Evolutionary conservation across 306 rosid species (phyloP), one percentile per base, ranked within the genome.

Genomic region (Inga laurina): DNA sequence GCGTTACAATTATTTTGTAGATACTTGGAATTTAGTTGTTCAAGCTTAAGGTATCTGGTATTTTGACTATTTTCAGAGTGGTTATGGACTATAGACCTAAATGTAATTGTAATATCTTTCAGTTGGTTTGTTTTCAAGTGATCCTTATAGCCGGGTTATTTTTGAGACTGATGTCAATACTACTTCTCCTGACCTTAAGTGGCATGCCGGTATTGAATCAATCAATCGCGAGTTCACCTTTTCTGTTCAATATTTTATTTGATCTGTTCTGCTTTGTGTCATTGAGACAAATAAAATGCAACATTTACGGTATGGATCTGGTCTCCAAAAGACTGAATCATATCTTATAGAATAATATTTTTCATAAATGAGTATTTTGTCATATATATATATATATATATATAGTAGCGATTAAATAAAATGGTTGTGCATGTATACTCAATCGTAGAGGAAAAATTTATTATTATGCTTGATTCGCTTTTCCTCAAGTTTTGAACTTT

Each of bases 1-100:
- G 10, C 46, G 74, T 76, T 56, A n/a, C 54, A 73, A 69, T 45
- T 72, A 74, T 48, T 74, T 4, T 78, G 82, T 72, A 77, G 82
- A 71, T 72, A 74, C 10, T 18, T 52, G 34, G 76, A 65, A 64
- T 61, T 83, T 27, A 75, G 79, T 46, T 44, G 37, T 45, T 72
- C 18, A 22, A 2, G 39, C 76, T 72, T 46, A 39, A 13, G 67
- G 54, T 75, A 76, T 76, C 79, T 54, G 56, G 34, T 74, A 76
- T 8, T 27, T 27, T 27, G 30, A 27, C 30, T 27, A 27, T 27
- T 72, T 72, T 54, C 71, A 70, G 72, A 21, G 35, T 73, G 74
- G 49, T 61, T 45, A 64, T 27, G 10, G 70, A 13, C 37, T 30
- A 51, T 32, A 30, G 43, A 48, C 61, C 67, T 62, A 37, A 13